These are phyloP conservation scores for Solanum pinnatisectum DNA, from an alignment of 257 asterid genomes.

Conservation along the genomic window DNA sequence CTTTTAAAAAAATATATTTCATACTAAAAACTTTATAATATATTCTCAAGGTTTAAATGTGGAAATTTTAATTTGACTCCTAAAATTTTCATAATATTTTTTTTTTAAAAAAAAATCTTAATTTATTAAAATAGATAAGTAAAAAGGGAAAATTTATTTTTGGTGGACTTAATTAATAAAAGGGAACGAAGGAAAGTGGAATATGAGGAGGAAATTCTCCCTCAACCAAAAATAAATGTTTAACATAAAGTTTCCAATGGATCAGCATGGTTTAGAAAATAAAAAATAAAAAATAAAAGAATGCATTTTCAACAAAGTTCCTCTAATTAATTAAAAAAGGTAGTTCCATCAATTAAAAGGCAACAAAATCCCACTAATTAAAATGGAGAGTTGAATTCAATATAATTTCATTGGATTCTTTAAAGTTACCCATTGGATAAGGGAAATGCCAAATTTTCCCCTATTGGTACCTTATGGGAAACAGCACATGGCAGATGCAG, in stretches of 20 bases:
- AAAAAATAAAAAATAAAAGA: neutral
- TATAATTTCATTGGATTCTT: neutral
- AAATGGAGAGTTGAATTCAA: neutral
- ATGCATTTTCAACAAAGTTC: neutral
- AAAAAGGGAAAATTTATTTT: neutral
- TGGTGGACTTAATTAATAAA: neutral
- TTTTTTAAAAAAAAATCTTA: neutral
- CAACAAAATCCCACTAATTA: neutral
- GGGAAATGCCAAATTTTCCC: neutral
- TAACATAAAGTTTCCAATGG: constrained; percentile 19
- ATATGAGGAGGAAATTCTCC: neutral
- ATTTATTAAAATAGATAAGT: neutral
- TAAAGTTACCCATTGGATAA: neutral
- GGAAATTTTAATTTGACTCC: neutral
- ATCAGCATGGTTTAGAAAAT: constrained; percentile 21
- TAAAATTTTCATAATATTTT: neutral
- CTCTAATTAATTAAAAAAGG: neutral
- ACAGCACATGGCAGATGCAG: neutral
- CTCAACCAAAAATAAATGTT: neutral
- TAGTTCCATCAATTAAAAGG: neutral
- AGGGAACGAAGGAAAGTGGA: neutral
- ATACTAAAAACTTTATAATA: neutral
- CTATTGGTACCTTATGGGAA: neutral
- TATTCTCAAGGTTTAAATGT: neutral
- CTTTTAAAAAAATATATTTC: neutral